Conservation (phyloP, 2,329 filamentous ascomycete species). For the Colletotrichum navitas region DNA sequence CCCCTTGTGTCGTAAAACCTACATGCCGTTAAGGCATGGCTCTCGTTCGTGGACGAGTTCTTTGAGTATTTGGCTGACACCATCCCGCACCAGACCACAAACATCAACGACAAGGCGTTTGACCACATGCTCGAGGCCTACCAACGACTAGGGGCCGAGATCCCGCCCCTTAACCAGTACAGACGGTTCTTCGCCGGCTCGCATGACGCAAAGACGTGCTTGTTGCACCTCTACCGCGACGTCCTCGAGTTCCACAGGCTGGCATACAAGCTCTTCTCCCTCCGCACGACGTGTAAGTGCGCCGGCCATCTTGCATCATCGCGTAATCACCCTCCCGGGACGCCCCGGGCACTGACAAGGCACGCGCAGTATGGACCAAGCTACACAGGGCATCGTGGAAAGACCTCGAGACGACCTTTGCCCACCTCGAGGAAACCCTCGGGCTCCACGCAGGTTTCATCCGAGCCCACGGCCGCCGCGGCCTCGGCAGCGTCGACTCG, state of each 20-base stretch:
- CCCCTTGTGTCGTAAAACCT: fast-evolving
- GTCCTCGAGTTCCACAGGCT: conserved; percentile 23
- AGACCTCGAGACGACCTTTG: conserved; percentile 22
- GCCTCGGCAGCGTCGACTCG: conserved; percentile 11
- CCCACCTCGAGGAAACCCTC: conserved; percentile 13
- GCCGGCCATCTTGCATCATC: not conserved
- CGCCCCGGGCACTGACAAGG: not conserved
- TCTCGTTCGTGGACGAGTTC: too few species aligned
- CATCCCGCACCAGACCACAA: conserved; percentile 23
- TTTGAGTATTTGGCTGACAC: not conserved
- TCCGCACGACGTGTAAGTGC: conserved; percentile 23
- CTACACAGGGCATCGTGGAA: conserved; percentile 34
- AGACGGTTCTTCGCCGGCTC: conserved; percentile 12
- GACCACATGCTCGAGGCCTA: conserved; percentile 41
- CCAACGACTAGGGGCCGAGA: conserved; percentile 24
- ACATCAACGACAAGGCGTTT: conserved; percentile 30
- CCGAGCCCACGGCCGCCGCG: conserved; percentile 1
- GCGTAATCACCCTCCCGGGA: not conserved
- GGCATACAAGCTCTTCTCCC: conserved; percentile 32
- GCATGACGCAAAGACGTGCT: conserved; percentile 1
- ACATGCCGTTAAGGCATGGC: not conserved
- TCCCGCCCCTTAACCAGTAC: conserved; percentile 14
- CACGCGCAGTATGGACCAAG: conserved; percentile 28
- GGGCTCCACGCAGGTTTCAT: conserved; percentile 12
- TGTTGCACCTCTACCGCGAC: conserved; percentile 34